Evolutionary conservation across 306 rosid genomes (phyloP), one percentile per base, ranked within the genome.

Genomic region (Betula pendula): DNA sequence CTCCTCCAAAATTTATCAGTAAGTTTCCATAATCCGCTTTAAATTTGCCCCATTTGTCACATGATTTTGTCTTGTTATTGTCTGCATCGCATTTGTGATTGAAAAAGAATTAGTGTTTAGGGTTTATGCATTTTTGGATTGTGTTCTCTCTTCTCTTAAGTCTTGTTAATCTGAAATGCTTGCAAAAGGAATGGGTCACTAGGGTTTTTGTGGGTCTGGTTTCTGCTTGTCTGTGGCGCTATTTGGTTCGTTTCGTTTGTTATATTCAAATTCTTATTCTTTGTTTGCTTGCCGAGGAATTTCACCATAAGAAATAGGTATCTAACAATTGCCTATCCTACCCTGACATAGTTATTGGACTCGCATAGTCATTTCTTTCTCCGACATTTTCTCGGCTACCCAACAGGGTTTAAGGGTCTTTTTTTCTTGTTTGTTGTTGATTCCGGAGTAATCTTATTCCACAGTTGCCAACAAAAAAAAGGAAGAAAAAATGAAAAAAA

Each of bases 1-100:
- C 82, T 89, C 65, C 85, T 85, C 13, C 87, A 78, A 82, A 81
- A 75, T 63, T 72, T 89, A 43, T 58, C 84, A 12, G 94, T 89
- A 38, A 82, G 84, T 83, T 50, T 66, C 44, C 67, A 8, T 45
- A 7, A 40, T 19, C 48, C n/a, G 24, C 27, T 65, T 44, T 65
- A 15, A 14, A 14, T 77, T 77, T 38, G 25, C 29, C 25, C 17
- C 17, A 6, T 78, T 12, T 40, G 19, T 60, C n/a, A 25, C 15
- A 48, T 44, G 17, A 20, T 56, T 27, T 59, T 19, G 53, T 7
- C 22, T 50, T 63, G 14, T 49, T 44, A 33, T 38, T 19, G 50
- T 24, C n/a, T 8, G 10, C 24, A 52, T 3, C 10, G 2, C 50
- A 49, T 12, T 55, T 10, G 63, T 22, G 29, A 24, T 55, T 55